Conservation (phyloP, 495 filamentous ascomycete genomes). For the Lindgomyces ingoldianus region DNA sequence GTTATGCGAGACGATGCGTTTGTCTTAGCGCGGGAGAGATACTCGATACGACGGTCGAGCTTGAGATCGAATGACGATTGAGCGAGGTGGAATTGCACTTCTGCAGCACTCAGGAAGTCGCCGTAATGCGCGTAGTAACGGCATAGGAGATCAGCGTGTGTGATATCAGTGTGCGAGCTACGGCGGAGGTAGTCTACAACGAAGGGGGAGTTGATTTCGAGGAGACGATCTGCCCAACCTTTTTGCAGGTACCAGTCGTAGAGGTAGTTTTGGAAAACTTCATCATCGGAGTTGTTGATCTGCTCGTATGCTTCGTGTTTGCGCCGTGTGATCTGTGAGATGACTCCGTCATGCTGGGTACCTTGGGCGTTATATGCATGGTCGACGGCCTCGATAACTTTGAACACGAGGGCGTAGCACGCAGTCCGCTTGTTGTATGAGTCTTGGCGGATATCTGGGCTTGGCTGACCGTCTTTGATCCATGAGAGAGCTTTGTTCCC, state of each 20-base stretch:
- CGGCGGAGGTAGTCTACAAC: conserved; percentile 84
- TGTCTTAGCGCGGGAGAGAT: conserved; percentile 81
- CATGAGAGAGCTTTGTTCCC: conserved; percentile 80
- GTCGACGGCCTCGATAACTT: conserved; percentile 76
- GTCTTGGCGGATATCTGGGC: conserved; percentile 66
- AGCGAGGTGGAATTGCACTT: conserved; percentile 80
- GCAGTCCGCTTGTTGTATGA: conserved; percentile 69
- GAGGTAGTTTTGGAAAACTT: conserved; percentile 88
- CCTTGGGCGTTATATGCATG: conserved; percentile 62
- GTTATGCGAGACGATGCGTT: conserved; percentile 76
- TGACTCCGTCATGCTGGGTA: conserved; percentile 73
- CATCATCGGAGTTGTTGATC: conserved; percentile 80
- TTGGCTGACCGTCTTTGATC: conserved; percentile 63
- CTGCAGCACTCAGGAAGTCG: conserved; percentile 79
- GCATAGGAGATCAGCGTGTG: conserved; percentile 90
- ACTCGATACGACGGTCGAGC: conserved; percentile 79
- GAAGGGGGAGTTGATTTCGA: conserved; percentile 77
- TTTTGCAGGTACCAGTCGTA: conserved; percentile 95
- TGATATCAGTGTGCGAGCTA: conserved; percentile 64
- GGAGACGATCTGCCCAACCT: conserved; percentile 77
- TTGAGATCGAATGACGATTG: conserved; percentile 73
- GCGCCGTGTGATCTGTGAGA: conserved; percentile 71
- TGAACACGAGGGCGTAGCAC: conserved; percentile 82
- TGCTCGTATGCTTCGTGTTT: conserved; percentile 83
- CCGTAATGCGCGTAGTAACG: conserved; percentile 78